phyloP scores from a whole-genome alignment of 345 rosid species.

The Rhodamnia rubescens region DNA sequence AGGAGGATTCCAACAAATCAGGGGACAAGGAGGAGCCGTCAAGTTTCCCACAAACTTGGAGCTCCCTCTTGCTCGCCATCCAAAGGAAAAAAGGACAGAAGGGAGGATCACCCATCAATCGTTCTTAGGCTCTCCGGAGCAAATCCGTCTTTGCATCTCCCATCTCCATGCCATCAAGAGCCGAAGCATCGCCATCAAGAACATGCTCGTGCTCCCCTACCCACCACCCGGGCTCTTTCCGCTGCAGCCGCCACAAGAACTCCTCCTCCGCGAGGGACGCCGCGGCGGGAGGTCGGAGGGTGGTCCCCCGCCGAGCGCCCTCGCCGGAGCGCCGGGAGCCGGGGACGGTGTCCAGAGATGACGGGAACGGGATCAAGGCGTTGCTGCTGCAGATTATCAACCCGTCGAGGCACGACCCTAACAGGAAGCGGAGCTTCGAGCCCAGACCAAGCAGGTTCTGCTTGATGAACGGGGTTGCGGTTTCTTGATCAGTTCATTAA shows the following conservation, averaged over 20 bases:
- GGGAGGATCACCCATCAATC: background rate
- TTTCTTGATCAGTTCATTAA: conserved; percentile 4
- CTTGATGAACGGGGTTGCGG: conserved; percentile 12
- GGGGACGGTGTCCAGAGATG: background rate
- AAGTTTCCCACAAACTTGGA: background rate
- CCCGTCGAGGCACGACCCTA: conserved; percentile 14
- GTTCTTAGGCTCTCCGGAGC: background rate
- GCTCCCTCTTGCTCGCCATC: background rate
- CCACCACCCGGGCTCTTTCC: conserved; percentile 41
- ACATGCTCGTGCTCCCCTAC: conserved; percentile 41
- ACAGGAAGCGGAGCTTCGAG: conserved; percentile 21
- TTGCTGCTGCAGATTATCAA: conserved; percentile 22
- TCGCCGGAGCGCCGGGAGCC: background rate
- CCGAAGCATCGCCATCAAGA: background rate
- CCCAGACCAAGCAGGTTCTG: conserved; percentile 29
- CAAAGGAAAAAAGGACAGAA: background rate
- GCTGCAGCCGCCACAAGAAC: conserved; percentile 32
- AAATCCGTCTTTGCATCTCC: background rate
- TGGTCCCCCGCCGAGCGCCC: background rate
- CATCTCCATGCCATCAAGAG: conserved; percentile 14
- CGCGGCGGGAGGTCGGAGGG: background rate
- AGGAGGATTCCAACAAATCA: background rate
- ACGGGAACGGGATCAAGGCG: background rate
- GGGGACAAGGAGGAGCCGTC: background rate
- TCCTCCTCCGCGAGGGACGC: background rate